Base-by-base conservation (phyloP, 352 stramenopile genomes). In the Phytophthora podocarpi region DNA sequence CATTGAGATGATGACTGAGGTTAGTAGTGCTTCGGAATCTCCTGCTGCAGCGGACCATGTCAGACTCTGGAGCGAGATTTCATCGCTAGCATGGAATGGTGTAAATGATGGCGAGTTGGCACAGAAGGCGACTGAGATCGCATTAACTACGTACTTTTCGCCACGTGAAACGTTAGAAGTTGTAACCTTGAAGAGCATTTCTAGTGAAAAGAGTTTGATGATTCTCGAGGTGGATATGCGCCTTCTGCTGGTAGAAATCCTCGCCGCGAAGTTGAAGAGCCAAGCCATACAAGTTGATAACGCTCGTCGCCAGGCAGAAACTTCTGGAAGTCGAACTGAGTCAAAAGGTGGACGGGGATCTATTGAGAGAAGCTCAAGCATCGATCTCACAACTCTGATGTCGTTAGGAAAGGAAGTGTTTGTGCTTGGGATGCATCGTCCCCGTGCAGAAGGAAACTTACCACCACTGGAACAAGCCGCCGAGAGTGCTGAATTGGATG, bases 141-240 rank as follows among this genome's bases (percentile, higher is more conserved):
- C 67, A 2, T 63, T 91, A n/a, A 39, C 67, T 13, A 45, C 59
- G 1, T 87, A 74, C 41, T 93, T 91, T 41, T 21, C 26, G 2
- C 15, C 16, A 2, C 35, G 56, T 24, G 61, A 71, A 56, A 26
- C 48, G 11, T 47, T 48, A 1, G 48, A 72, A 10, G 9, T 37
- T 53, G 20, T 51, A 3, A 23, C 5, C 9, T n/a, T 41, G 12
- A 67, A 64, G 34, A 48, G 21, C 12, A 65, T 72, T 60, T 60
- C 49, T 37, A 27, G 15, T 23, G 70, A 90, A 48, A 87, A 88
- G 49, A 78, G 78, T 16, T 51, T 87, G 4, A 65, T 76, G 72
- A 45, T 81, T 21, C 40, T 84, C 4, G 82, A 91, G 46, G 59
- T 90, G 10, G 78, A 90, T 23, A 54, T 89, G 31, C 64, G 74